These are phyloP conservation scores for Cardamine resedifolia DNA, from an alignment of 345 rosid species.

Conservation along the genomic window DNA sequence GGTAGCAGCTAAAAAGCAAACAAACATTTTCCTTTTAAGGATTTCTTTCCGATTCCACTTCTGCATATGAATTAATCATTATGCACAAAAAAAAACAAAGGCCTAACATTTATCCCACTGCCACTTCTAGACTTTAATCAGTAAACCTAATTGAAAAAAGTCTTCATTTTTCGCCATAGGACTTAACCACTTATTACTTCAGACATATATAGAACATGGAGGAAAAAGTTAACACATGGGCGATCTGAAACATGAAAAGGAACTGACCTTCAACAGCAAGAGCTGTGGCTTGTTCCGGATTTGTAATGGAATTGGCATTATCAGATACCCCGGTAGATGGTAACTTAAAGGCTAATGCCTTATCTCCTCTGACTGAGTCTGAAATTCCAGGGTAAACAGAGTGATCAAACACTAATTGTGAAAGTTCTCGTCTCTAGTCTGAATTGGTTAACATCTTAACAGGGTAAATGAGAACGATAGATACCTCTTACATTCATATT, in stretches of 20 bases:
- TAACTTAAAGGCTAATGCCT: conserved; percentile 48
- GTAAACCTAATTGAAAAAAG: not conserved
- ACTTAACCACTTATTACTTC: conserved; percentile 1
- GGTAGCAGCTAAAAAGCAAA: conserved; percentile 71
- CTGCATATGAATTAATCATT: conserved; percentile 30
- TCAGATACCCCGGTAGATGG: conserved; percentile 52
- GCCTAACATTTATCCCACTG: conserved; percentile 14
- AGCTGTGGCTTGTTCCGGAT: conserved; percentile 51
- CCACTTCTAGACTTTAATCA: conserved; percentile 7
- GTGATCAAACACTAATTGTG: conserved; percentile 31
- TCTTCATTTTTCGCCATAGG: not conserved
- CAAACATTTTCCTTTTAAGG: conserved; percentile 31
- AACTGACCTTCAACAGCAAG: conserved; percentile 71
- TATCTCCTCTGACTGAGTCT: conserved; percentile 46
- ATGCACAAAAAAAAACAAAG: conserved; percentile 7
- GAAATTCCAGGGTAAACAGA: conserved; percentile 39
- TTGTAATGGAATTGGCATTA: conserved; percentile 44
- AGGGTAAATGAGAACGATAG: conserved; percentile 33
- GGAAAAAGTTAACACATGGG: not conserved
- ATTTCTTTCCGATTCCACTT: conserved; percentile 28
- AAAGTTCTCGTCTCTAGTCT: conserved; percentile 21
- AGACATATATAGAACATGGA: not conserved
- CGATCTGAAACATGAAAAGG: conserved; percentile 22
- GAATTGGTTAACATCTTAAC: conserved; percentile 38
- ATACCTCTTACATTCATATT: conserved; percentile 41